Evolutionary conservation across 2,329 filamentous ascomycete genomes (phyloP).

Genomic region (Curvularia verruculosa): DNA sequence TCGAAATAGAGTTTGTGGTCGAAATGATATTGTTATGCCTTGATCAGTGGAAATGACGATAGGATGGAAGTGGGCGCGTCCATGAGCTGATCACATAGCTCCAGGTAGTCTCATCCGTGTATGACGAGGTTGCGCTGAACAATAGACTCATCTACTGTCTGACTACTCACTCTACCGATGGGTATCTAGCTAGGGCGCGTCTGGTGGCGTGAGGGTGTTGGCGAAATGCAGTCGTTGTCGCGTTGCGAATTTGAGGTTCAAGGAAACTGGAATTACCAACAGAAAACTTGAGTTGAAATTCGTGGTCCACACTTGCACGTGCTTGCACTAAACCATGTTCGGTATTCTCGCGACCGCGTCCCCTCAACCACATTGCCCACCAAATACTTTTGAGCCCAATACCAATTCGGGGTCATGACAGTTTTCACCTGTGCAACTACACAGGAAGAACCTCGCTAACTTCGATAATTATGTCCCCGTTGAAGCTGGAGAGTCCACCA

Average conservation of each 20-base stretch:
- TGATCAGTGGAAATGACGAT: background rate
- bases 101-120: background rate
- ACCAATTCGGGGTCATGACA: constrained; percentile 1
- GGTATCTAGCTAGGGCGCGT: background rate
- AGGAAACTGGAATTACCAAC: background rate
- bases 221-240: background rate
- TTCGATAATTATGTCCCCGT: constrained; percentile 1
- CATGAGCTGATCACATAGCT: background rate
- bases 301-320: constrained; percentile 16
- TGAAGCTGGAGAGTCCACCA: background rate
- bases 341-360: constrained; percentile 9
- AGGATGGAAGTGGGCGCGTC: background rate
- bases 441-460: background rate
- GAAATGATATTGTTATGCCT: background rate
- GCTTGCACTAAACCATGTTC: constrained; percentile 14
- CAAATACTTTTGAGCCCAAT: background rate
- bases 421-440: background rate
- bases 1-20: background rate
- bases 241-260: constrained; percentile 2
- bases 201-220: background rate
- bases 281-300: constrained; percentile 13
- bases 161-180: background rate
- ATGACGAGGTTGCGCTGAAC: background rate
- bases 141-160: background rate
- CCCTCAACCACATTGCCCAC: constrained; percentile 7